Conservation (phyloP, 1,284 basidiomycete species). For the Trichosporon asahii region DNA sequence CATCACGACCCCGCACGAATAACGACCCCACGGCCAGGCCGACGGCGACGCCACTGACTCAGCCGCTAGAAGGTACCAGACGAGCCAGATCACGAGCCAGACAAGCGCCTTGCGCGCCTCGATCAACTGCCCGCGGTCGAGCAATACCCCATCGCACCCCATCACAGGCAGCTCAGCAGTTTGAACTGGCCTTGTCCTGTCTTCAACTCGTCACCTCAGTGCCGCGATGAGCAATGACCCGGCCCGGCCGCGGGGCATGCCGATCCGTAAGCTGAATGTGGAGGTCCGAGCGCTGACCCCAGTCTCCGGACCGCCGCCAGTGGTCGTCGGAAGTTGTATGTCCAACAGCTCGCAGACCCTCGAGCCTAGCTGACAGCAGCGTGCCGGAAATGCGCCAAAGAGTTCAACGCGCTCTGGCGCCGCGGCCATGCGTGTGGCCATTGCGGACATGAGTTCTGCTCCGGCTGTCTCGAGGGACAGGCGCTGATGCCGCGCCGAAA, state of each 20-base stretch:
- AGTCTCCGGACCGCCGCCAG: constrained; percentile 51
- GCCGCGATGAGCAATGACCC: constrained; percentile 8
- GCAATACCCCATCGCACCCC: no score
- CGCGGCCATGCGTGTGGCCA: constrained; percentile 45
- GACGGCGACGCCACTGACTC: not conserved
- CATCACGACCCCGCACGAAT: not conserved
- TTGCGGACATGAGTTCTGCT: constrained; percentile 51
- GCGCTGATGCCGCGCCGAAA: constrained; percentile 47
- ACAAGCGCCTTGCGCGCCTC: not conserved
- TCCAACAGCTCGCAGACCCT: no score
- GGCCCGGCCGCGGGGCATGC: constrained; percentile 28
- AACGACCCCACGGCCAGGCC: not conserved
- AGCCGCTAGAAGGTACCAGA: constrained; percentile 5
- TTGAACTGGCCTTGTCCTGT: no score
- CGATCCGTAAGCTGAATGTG: constrained; percentile 33
- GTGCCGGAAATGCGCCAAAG: constrained; percentile 47
- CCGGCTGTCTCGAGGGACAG: constrained; percentile 43
- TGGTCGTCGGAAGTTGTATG: constrained; percentile 45
- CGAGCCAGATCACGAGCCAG: not conserved
- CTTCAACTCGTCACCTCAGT: not conserved
- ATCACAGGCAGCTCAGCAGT: no score
- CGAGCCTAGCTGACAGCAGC: constrained; percentile 24
- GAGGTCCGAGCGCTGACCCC: not conserved
- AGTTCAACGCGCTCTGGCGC: constrained; percentile 47
- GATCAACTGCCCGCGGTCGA: no score